Base-by-base conservation (phyloP, 441 rosid genomes). In the Pelargonium cotyledonis region DNA sequence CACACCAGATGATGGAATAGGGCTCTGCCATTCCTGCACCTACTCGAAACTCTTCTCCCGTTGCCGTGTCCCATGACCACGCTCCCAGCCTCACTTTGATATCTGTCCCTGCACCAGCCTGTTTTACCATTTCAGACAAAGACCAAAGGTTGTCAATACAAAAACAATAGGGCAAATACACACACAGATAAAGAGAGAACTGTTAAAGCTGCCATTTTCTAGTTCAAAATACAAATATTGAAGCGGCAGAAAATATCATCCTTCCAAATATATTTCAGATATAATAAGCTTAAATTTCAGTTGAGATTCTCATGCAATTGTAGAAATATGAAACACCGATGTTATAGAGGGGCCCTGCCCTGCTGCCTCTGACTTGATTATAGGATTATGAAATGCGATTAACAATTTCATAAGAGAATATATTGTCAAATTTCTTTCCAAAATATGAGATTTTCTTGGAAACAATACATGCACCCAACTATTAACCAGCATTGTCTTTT, bases 11-110 rank as follows among this genome's bases (percentile, higher is more conserved):
- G 82, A 92, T 83, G 68, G 83, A 79, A 74, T 90, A 95, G 6
- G 99, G 96, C 68, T 95, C 99, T 21, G 98, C 95, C 60, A 95
- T 76, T 84, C 98, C 99, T 38, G 98, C 99, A 62, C 99, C 99
- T 11, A 95, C 97, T 10, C 95, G 81, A 65, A 87, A 76, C 81
- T 95, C 98, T 87, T 95, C 98, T 15, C 93, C 99, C 10, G 93
- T 87, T 61, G 81, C 65, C 5, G 72, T 73, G 79, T 95, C 99
- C 99, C 99, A 92, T 53, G 97, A 89, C 99, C 99, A 95, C 65
- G 95, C 96, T 75, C 98, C 99, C 5, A 90, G 85, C 73, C 91
- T 85, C 62, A 88, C 95, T 75, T 80, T 77, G 60, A 74, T 72
- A 77, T 90, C 85, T 26, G 79, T 80, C 75, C 76, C 79, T 14